Conservation (phyloP, 1,139 yeast species). For the Kodamaea anthophila region DNA sequence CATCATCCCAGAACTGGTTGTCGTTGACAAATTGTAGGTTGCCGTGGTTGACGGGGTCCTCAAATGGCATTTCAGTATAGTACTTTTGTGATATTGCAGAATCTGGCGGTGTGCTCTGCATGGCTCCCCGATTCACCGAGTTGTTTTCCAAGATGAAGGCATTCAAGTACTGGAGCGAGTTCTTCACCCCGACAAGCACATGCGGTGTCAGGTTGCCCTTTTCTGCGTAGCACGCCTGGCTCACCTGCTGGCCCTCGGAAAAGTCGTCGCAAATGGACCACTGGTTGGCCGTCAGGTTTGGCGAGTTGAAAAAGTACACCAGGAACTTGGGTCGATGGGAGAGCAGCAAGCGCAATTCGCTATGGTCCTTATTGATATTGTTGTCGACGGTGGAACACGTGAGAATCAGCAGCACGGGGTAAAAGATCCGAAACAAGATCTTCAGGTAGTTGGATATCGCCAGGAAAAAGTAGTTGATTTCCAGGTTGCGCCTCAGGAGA, state of each 20-base stretch:
- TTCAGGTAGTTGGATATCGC: conserved; percentile 62
- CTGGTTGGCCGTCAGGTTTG: conserved; percentile 50
- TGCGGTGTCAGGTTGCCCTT: conserved; percentile 49
- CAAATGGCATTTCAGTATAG: conserved; percentile 13
- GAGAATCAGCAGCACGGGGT: conserved; percentile 45
- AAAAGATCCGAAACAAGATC: conserved; percentile 65
- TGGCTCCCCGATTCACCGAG: too few relatives aligned
- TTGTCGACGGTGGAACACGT: conserved; percentile 46
- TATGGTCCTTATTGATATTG: conserved; percentile 35
- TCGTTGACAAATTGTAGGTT: conserved; percentile 17
- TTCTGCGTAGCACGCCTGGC: conserved; percentile 55
- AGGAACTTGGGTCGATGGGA: conserved; percentile 68
- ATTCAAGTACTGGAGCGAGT: conserved; percentile 47
- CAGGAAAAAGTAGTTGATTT: conserved; percentile 67
- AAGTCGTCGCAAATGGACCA: conserved; percentile 84
- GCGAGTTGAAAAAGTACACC: conserved; percentile 56
- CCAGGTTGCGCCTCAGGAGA: conserved; percentile 61
- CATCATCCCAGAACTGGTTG: conserved; percentile 20
- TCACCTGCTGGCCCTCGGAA: conserved; percentile 75
- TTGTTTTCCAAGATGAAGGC: conserved; percentile 45
- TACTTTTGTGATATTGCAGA: conserved; percentile 8
- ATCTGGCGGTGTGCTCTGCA: conserved; percentile 9
- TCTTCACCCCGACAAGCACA: conserved; percentile 47
- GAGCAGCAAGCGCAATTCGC: conserved; percentile 47
- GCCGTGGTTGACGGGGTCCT: conserved; percentile 11